Evolutionary conservation across 1,139 yeast species (phyloP).

Genomic region (Arxiozyma slooffiae): DNA sequence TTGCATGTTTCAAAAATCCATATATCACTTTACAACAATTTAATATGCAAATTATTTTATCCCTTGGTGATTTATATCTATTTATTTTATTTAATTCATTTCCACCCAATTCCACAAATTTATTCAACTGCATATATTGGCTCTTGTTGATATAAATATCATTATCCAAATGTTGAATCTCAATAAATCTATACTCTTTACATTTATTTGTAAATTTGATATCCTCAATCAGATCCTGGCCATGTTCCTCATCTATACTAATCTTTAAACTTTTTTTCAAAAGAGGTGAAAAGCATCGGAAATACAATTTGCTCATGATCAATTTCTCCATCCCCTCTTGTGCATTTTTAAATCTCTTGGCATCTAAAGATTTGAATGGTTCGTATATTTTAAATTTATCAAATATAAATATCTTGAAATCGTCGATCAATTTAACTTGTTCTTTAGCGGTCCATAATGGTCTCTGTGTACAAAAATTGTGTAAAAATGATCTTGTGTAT

Average conservation of each 20-base stretch:
- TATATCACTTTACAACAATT: constrained; percentile 90
- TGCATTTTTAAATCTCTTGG: constrained; percentile 57
- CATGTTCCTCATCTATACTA: constrained; percentile 40
- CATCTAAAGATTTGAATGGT: constrained; percentile 65
- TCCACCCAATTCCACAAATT: constrained; percentile 63
- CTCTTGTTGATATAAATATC: constrained; percentile 20
- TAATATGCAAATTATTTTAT: constrained; percentile 80
- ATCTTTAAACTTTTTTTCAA: constrained; percentile 36
- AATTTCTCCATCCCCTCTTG: constrained; percentile 89
- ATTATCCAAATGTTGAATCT: constrained; percentile 64
- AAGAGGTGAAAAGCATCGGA: constrained; percentile 72
- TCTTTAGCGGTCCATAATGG: constrained; percentile 57
- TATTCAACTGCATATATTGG: constrained; percentile 38
- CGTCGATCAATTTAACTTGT: constrained; percentile 63
- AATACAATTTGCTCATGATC: constrained; percentile 77
- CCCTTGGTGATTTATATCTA: constrained; percentile 84
- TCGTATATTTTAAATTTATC: constrained; percentile 55
- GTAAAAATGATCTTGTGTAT: constrained; percentile 70
- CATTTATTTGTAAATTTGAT: constrained; percentile 45
- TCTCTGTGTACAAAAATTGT: constrained; percentile 60
- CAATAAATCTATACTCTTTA: constrained; percentile 63
- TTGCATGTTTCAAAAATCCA: constrained; percentile 65
- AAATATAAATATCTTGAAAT: constrained; percentile 62
- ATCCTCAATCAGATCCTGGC: constrained; percentile 58
- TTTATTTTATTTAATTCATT: constrained; percentile 67